phyloP scores from a whole-genome alignment of 441 rosid genomes.

The Cnidoscolus chayamansa region DNA sequence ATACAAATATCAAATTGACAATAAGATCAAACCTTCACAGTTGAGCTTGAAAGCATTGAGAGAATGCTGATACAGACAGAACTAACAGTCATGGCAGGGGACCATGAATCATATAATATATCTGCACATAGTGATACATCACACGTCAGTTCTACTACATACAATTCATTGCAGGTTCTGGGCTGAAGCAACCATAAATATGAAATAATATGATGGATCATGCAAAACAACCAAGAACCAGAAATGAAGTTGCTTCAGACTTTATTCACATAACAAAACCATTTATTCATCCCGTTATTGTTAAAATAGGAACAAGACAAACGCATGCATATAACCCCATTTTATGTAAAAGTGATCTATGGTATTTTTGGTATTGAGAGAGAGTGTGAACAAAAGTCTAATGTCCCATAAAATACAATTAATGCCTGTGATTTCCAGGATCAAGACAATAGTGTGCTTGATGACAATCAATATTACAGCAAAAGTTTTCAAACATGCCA shows the following conservation, averaged over 20 bases:
- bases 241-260: not conserved
- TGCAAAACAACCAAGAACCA: not conserved
- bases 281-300: not conserved
- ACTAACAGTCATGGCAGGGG: conserved; percentile 98
- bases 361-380: no score
- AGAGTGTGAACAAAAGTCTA: not conserved
- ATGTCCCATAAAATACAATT: not conserved
- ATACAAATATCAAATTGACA: conserved; percentile 6
- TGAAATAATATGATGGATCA: not conserved
- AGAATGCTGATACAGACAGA: conserved; percentile 98
- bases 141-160: conserved; percentile 17
- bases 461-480: not conserved
- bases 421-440: not conserved
- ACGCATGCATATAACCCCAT: not conserved
- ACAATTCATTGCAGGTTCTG: conserved; percentile 3
- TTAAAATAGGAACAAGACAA: not conserved
- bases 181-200: conserved; percentile 6
- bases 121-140: conserved; percentile 42
- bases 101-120: conserved; percentile 98
- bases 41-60: conserved; percentile 97
- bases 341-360: not conserved
- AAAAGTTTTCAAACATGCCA: not conserved
- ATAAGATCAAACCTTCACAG: conserved; percentile 63
- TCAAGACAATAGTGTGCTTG: not conserved
- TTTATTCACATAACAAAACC: not conserved